phyloP scores from a whole-genome alignment of 2,329 filamentous ascomycete genomes.

The Fusarium decemcellulare region DNA sequence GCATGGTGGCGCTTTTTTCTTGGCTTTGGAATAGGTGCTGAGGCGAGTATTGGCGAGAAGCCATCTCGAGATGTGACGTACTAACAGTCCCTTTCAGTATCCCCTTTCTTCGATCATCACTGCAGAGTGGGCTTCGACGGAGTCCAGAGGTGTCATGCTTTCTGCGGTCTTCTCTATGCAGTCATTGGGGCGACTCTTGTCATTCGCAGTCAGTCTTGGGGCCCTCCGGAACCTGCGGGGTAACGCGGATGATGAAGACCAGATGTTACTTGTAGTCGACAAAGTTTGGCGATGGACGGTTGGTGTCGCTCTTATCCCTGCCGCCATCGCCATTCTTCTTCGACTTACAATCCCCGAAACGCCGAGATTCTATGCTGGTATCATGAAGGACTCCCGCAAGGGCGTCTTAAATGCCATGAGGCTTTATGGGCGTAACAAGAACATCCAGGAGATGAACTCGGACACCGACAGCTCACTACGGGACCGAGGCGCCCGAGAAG shows the following conservation, averaged over 20 bases:
- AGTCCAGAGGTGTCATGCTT: conserved; percentile 12
- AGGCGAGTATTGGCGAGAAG: conserved; percentile 1
- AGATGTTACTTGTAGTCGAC: background rate
- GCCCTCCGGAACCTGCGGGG: background rate
- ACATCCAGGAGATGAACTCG: background rate
- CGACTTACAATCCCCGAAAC: conserved; percentile 14
- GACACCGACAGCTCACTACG: background rate
- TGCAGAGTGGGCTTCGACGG: conserved; percentile 13
- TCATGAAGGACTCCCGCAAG: conserved; percentile 12
- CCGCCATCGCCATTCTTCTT: conserved; percentile 12
- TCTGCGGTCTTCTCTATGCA: conserved; percentile 19
- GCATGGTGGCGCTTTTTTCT: conserved; percentile 26
- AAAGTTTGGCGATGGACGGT: conserved; percentile 17
- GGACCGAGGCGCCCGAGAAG: background rate
- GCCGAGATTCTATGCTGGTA: conserved; percentile 8
- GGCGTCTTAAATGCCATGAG: conserved; percentile 10
- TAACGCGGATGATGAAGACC: background rate
- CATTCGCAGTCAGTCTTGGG: conserved; percentile 4
- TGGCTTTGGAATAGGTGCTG: conserved; percentile 29
- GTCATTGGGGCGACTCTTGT: conserved; percentile 6
- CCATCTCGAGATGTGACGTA: background rate
- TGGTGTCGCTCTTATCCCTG: conserved; percentile 8
- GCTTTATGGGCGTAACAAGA: background rate
- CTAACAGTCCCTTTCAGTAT: background rate
- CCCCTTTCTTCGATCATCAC: conserved; percentile 12